A percentile compares a stretch with the other conserved stretches of the same genome.
These are phyloP conservation scores for Clitopilus passeckerianus DNA, from an alignment of 768 basidiomycete species.

Conservation along the genomic window DNA sequence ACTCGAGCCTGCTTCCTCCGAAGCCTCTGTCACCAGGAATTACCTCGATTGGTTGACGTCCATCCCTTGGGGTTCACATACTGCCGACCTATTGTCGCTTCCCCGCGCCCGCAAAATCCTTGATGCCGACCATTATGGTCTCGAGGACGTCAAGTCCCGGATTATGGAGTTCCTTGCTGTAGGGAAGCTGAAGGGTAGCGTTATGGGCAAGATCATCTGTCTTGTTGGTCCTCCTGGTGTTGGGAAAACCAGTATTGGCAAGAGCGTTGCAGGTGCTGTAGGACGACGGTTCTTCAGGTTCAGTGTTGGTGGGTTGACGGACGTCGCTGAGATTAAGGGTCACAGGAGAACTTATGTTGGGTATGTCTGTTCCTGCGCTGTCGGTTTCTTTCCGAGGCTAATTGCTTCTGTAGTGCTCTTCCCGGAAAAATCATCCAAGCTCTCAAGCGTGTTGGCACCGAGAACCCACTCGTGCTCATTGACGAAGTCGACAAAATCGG, in stretches of 20 bases:
- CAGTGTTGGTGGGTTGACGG: conserved; percentile 93
- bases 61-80: conserved; percentile 97
- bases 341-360: conserved; percentile 97
- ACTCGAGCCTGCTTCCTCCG: conserved; percentile 86
- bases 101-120: conserved; percentile 75
- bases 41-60: conserved; percentile 93
- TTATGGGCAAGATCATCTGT: conserved; percentile 96
- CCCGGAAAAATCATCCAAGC: conserved; percentile 96
- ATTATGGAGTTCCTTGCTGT: conserved; percentile 96
- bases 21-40: conserved; percentile 91
- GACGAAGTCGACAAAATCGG: conserved; percentile 98
- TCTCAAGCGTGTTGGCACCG: conserved; percentile 86
- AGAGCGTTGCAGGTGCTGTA: conserved; percentile 89
- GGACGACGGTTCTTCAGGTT: conserved; percentile 94
- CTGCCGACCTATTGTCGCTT: conserved; percentile 89
- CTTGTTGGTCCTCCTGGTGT: conserved; percentile 97
- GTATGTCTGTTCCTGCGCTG: conserved; percentile 33
- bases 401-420: conserved; percentile 50
- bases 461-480: conserved; percentile 91
- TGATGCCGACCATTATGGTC: conserved; percentile 93
- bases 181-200: conserved; percentile 89
- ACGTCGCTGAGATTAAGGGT: conserved; percentile 99
- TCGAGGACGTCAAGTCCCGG: conserved; percentile 88
- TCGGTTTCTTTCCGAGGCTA: conserved; percentile 1
- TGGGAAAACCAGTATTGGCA: conserved; percentile 95